phyloP scores from a whole-genome alignment of 2,329 filamentous ascomycete species.

The Venturia oleaginea region DNA sequence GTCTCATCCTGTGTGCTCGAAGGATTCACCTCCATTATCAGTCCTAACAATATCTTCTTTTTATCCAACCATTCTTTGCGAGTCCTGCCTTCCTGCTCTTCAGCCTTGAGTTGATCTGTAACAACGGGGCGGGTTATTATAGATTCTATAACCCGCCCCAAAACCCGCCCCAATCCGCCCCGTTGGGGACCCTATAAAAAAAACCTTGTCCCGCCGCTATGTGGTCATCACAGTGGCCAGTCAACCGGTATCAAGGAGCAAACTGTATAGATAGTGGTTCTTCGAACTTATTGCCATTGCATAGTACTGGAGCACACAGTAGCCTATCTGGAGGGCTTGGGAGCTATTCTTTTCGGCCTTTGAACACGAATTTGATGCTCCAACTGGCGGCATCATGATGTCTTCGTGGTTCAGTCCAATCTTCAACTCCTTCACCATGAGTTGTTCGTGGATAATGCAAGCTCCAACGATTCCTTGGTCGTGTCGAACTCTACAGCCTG shows the following conservation, averaged over 20 bases:
- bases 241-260: background rate
- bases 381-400: background rate
- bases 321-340: background rate
- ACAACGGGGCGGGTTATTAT: no score
- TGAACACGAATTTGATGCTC: background rate
- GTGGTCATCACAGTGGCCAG: no score
- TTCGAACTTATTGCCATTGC: background rate
- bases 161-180: no score
- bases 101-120: no score
- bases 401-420: background rate
- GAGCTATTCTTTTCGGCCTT: background rate
- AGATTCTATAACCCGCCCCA: no score
- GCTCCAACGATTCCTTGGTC: background rate
- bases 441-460: conserved; percentile 33
- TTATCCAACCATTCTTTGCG: no score
- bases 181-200: no score
- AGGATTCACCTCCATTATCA: no score
- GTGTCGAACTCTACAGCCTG: background rate
- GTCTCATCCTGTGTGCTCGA: no score
- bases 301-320: background rate
- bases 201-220: no score
- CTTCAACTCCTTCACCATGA: background rate
- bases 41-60: no score
- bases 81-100: no score
- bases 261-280: background rate